A percentile compares a stretch with the other conserved stretches of the same genome.
These are phyloP conservation scores for Ogataea kodamae DNA, from an alignment of 805 yeast species.

Conservation along the genomic window DNA sequence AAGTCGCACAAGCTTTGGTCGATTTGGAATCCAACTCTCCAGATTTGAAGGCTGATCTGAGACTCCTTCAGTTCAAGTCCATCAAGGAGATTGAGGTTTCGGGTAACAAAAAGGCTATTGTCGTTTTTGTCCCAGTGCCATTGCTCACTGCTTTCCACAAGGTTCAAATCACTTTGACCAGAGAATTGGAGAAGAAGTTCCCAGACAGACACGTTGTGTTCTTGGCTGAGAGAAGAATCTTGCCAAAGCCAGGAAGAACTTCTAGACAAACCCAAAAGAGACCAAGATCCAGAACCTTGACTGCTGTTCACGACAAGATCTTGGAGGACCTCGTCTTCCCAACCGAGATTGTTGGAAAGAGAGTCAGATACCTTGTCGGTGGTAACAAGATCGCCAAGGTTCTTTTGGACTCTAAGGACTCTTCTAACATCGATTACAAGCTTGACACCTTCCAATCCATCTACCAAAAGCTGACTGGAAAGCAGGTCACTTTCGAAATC, in stretches of 20 bases:
- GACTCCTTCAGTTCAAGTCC: slow-evolving; percentile 98
- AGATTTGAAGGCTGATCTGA: slow-evolving; percentile 95
- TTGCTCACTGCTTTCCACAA: slow-evolving; percentile 89
- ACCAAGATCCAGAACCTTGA: slow-evolving; percentile 99
- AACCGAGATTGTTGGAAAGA: slow-evolving; percentile 98
- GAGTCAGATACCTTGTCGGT: slow-evolving; percentile 98
- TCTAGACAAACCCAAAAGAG: slow-evolving; percentile 95
- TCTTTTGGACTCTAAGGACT: slow-evolving; percentile 96
- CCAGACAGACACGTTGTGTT: slow-evolving; percentile 99
- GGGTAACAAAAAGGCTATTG: slow-evolving; percentile 98
- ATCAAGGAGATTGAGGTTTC: slow-evolving; percentile 96
- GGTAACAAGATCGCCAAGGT: slow-evolving; percentile 98
- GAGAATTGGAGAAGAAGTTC: slow-evolving; percentile 99
- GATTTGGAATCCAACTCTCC: slow-evolving; percentile 93
- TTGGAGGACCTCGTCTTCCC: slow-evolving; percentile 99
- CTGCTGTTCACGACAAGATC: slow-evolving; percentile 97
- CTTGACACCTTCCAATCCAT: slow-evolving; percentile 98
- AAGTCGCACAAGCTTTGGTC: slow-evolving; percentile 97
- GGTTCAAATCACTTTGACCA: slow-evolving; percentile 95
- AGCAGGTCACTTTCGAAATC: slow-evolving; percentile 98
- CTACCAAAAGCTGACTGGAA: slow-evolving; percentile 98
- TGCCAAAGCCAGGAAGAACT: slow-evolving; percentile 97
- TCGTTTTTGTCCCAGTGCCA: slow-evolving; percentile 97
- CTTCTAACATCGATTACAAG: slow-evolving; percentile 95
- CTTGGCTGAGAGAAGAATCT: slow-evolving; percentile 99